These are phyloP conservation scores for Lepidium didymum DNA, from an alignment of 345 rosid genomes.

Conservation along the genomic window DNA sequence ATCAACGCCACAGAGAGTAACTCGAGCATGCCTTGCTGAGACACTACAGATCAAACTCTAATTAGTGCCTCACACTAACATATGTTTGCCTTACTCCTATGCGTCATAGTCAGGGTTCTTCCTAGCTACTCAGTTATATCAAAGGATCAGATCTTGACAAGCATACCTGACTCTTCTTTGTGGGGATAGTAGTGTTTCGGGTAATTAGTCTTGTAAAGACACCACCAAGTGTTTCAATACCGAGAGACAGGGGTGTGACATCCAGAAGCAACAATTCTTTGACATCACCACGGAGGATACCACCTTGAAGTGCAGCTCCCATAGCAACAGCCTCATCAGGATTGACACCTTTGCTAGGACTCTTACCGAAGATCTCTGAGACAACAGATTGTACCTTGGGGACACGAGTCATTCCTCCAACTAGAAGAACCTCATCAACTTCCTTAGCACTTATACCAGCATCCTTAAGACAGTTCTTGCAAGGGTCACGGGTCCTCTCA, in stretches of 20 bases:
- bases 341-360: slow-evolving; percentile 80
- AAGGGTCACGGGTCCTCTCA: slow-evolving; percentile 64
- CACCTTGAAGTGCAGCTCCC: slow-evolving; percentile 93
- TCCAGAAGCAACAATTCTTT: slow-evolving; percentile 81
- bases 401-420: slow-evolving; percentile 96
- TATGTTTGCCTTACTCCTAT: not conserved
- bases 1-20: not conserved
- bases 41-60: not conserved
- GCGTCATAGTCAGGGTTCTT: not conserved
- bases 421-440: slow-evolving; percentile 76
- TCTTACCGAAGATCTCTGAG: slow-evolving; percentile 70
- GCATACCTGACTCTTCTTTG: slow-evolving; percentile 77
- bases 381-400: slow-evolving; percentile 88
- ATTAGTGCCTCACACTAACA: not conserved
- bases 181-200: slow-evolving; percentile 85
- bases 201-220: slow-evolving; percentile 61
- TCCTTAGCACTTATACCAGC: slow-evolving; percentile 65
- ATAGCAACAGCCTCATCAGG: slow-evolving; percentile 91
- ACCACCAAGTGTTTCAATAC: slow-evolving; percentile 90
- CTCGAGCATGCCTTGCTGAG: not conserved
- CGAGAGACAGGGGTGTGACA: slow-evolving; percentile 84
- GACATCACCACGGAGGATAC: slow-evolving; percentile 89
- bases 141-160: not conserved
- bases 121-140: not conserved
- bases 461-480: slow-evolving; percentile 78